Conservation (phyloP, 2,329 filamentous ascomycete species). For the Biscogniauxia marginata region DNA sequence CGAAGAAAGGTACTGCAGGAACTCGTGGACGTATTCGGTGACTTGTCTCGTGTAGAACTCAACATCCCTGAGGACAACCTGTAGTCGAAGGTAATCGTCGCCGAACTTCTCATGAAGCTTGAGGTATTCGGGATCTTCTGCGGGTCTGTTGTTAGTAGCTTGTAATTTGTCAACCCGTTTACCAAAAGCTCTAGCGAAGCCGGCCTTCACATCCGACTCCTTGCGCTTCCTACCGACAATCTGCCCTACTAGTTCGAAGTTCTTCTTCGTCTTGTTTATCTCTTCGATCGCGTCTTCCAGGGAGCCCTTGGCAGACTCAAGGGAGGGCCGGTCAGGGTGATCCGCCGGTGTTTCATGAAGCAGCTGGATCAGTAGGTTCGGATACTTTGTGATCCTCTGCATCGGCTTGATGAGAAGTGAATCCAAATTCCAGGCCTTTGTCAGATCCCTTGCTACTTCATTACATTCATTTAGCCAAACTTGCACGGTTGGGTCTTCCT, state of each 20-base stretch:
- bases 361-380: slow-evolving; percentile 77
- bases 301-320: slow-evolving; percentile 53
- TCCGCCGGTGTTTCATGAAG: slow-evolving; percentile 75
- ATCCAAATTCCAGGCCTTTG: slow-evolving; percentile 90
- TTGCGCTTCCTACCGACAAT: slow-evolving; percentile 84
- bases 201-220: slow-evolving; percentile 82
- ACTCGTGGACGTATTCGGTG: slow-evolving; percentile 75
- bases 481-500: slow-evolving; percentile 62
- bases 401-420: slow-evolving; percentile 97
- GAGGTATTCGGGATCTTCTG: slow-evolving; percentile 80
- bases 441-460: slow-evolving; percentile 87
- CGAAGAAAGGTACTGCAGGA: slow-evolving; percentile 75
- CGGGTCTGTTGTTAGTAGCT: slow-evolving; percentile 57
- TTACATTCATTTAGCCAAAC: slow-evolving; percentile 95
- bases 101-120: slow-evolving; percentile 83
- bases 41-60: slow-evolving; percentile 86
- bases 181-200: slow-evolving; percentile 84
- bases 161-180: slow-evolving; percentile 83
- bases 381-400: slow-evolving; percentile 92
- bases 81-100: slow-evolving; percentile 87
- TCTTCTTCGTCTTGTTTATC: slow-evolving; percentile 95
- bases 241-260: slow-evolving; percentile 87
- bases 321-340: slow-evolving; percentile 75
- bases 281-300: slow-evolving; percentile 71
- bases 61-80: slow-evolving; percentile 91